Percentiles rank a stretch among this genome's conserved stretches.
Evolutionary conservation across 139 green algal species (phyloP).

Genomic region (Nannochloris sp.): DNA sequence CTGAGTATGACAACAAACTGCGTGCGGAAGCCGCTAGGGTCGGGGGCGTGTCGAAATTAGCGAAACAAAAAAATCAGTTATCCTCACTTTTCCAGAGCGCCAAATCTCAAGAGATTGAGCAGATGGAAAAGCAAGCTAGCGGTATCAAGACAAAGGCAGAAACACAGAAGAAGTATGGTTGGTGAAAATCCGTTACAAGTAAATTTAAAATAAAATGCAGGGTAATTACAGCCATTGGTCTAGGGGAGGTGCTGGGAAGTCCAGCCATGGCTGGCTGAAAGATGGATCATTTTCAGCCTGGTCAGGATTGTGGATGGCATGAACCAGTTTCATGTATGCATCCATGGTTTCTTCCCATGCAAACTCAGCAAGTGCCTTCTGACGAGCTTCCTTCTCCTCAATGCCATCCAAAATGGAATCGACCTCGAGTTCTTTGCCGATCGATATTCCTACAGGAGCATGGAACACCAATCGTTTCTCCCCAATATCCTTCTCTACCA

Average conservation of each 20-base stretch:
- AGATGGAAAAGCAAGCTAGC: constrained; percentile 34
- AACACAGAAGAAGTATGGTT: constrained; percentile 63
- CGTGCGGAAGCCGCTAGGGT: constrained; percentile 35
- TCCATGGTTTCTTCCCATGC: constrained; percentile 21
- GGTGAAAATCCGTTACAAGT: too few relatives aligned
- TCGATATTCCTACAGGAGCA: constrained; percentile 61
- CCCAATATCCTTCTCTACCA: constrained; percentile 66
- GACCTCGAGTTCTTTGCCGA: constrained; percentile 58
- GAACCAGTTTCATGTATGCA: constrained; percentile 47
- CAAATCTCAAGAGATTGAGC: constrained; percentile 54
- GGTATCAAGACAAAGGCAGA: constrained; percentile 60
- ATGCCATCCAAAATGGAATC: constrained; percentile 26
- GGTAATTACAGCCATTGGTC: constrained; percentile 8
- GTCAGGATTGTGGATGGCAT: constrained; percentile 46
- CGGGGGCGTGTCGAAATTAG: constrained; percentile 31
- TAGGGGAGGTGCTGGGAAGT: constrained; percentile 7
- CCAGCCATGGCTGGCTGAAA: constrained; percentile 20
- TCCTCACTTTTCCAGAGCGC: constrained; percentile 45
- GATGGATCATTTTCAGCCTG: constrained; percentile 14
- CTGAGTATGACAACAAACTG: constrained; percentile 53
- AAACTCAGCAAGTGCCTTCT: constrained; percentile 33
- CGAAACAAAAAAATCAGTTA: constrained; percentile 69
- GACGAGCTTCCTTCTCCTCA: constrained; percentile 46
- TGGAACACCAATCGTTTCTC: constrained; percentile 70
- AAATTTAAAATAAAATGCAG: too few relatives aligned